Base-by-base conservation (phyloP, 805 yeast species). In the Lachancea dasiensis region DNA sequence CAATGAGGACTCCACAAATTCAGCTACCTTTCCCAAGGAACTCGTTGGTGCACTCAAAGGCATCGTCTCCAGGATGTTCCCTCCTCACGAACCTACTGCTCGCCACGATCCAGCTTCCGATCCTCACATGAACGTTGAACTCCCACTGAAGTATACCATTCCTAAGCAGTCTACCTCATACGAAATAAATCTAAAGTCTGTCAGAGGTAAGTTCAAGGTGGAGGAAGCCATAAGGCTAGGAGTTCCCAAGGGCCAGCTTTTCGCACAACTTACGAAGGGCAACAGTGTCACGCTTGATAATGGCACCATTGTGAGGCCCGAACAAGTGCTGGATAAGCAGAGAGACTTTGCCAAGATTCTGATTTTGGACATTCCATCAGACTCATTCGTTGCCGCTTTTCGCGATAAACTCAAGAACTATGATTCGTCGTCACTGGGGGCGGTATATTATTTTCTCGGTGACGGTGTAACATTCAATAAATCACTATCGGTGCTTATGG, bases 361-460 rank as follows among this genome's bases (percentile, higher is more conserved):
- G 19, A 66, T 90, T 2, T 48, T 90, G 5, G 97, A 90, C 51
- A 71, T 86, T 17, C 95, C 96, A 0, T 63, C 68, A 13, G 38
- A 44, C 0, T 56, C 53, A 0, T 82, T 79, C 50, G 55, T 76
- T 11, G 46, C 58, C 5, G 62, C 60, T 4, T 45, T 49, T 14
- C 60, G 60, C 4, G 50, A 61, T 5, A 35, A 49, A 10, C 59
- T 67, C 50, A 16, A 40, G 28, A 27, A 43, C 9, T 50, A 52
- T 41, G 54, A 53, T 27, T 21, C 23, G n/a, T 46, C 45, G 4
- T 45, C 58, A 3, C 62, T 67, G 2, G 62, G 71, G 15, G 72
- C 76, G 1, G 81, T 87, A 1, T 87, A 85, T 56, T 95, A 86
- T 59, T 74, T 86, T 40, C 61, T 92, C 19, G 92, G 83, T n/a